Evolutionary conservation across 805 yeast species (phyloP), one percentile per base, ranked within the genome.

Genomic region (Ascoidea tarda): DNA sequence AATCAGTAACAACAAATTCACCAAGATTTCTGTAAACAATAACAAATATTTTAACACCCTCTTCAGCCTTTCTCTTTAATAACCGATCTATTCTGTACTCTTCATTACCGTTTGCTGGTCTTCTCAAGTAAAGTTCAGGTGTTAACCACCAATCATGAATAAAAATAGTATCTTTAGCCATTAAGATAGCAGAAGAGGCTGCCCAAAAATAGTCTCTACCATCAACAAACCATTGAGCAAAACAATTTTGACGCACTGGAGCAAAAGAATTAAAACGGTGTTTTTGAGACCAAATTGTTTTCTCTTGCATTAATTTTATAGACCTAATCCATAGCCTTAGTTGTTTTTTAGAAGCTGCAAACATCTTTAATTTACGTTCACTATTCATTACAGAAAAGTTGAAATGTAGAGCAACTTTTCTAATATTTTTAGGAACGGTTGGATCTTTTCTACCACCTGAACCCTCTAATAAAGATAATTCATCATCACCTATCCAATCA

Each of bases 81-180:
- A 93, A 66, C 61, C 99, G 75, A 66, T 93, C 99, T 47, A 93
- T 69, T 63, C 99, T 77, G 82, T 88, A 93, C 57, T 87, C 84
- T 66, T 93, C 98, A 60, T 91, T 91, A 6, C 96, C 96, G 66
- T 87, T 84, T 0, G 96, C 91, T 0, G 99, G 99, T 50, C 99
- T 73, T 57, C 99, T 77, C 69, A 93, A 71, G 61, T 93, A 95
- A 3, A 93, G 64, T 65, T 93, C 99, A 0, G 99, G 99, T 5
- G 91, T 78, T 32, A 93, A 72, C 99, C 99, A 93, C 99, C 99
- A 93, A 62, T 91, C 99, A 62, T 93, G 97, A 50, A 93, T 88
- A 64, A 82, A 93, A 42, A 93, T 84, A 1, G 85, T 91, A 70
- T 93, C 98, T 58, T 82, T 81, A 0, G 99, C 98, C 86, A 87